These are phyloP conservation scores for Rhynchosporium secalis DNA, from an alignment of 2,329 filamentous ascomycete genomes.

Conservation along the genomic window DNA sequence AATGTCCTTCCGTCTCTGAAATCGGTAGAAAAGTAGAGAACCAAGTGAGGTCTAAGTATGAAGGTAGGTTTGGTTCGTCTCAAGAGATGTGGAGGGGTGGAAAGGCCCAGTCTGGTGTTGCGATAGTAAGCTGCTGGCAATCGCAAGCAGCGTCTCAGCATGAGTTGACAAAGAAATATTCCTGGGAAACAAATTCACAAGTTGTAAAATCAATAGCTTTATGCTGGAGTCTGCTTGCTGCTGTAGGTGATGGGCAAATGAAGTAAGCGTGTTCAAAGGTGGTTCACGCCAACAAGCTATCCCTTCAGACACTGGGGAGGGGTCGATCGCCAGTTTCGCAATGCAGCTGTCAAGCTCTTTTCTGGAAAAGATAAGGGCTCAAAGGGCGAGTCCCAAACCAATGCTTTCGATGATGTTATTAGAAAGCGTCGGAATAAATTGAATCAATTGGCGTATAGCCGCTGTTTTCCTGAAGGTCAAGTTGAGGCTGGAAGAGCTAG, in stretches of 20 bases:
- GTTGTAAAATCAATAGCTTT: neutral
- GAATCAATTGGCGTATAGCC: constrained; percentile 9
- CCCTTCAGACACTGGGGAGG: constrained; percentile 1
- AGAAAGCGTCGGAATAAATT: neutral
- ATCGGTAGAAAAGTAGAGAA: constrained; percentile 2
- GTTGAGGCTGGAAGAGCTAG: constrained; percentile 4
- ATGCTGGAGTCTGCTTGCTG: neutral
- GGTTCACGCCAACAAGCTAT: constrained; percentile 8
- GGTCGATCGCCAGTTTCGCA: constrained; percentile 6
- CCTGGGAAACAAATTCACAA: neutral
- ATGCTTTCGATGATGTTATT: neutral
- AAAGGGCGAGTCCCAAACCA: neutral
- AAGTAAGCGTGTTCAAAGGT: neutral
- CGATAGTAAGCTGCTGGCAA: neutral
- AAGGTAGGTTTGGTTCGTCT: constrained; percentile 3
- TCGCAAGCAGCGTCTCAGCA: neutral
- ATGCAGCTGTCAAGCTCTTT: neutral
- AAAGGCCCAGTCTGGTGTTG: neutral
- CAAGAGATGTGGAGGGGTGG: neutral
- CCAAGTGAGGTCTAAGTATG: neutral
- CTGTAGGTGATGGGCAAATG: no score
- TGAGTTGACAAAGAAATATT: neutral
- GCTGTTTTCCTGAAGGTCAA: neutral
- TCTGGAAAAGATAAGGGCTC: neutral
- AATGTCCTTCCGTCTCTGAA: neutral